Evolutionary conservation across 2,329 filamentous ascomycete genomes (phyloP), one percentile per base, ranked within the genome.

Genomic region (Aspergillus sp.): DNA sequence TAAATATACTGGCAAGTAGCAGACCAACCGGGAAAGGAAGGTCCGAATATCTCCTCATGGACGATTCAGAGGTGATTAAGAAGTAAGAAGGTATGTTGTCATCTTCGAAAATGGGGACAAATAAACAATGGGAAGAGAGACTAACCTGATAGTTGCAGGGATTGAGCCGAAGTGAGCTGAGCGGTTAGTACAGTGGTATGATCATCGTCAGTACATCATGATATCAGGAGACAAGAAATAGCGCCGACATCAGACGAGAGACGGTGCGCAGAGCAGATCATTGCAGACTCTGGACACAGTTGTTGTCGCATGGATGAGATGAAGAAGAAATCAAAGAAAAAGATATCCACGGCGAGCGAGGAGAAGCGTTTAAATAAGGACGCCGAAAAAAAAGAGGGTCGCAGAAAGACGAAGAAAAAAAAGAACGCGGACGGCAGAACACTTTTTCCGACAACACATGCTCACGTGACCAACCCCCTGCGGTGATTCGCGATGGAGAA

Each of bases 1-100:
- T 81, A 80, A 75, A 74, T 75, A 78, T 85, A 86, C 83, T 86
- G 83, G 83, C 83, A 83, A 86, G 83, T 86, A 85, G 80, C 83
- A 84, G 82, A 79, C 78, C 75, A 73, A 79, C 81, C 77, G 79
- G 81, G 79, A 81, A 83, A 72, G 77, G 78, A 77, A 76, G 73
- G 75, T 77, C 82, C 81, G 79, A 70, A 73, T 76, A 66, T 79
- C 79, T 84, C 81, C 79, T 85, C 83, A 86, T 77, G 82, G 82
- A 77, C 83, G 83, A 85, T 70, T 86, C 82, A 75, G 82, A 72
- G 76, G 41, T 47, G 75, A 75, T 79, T 81, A 84, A 84, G 82
- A 85, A 85, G 82, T 79, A 75, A 77, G 73, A 64, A 64, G 65
- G 73, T 67, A 64, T 60, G 72, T 76, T 84, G 77, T 84, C 83